Evolutionary conservation across 139 green algal genomes (phyloP).

Genomic region (Haematococcus lacustris): DNA sequence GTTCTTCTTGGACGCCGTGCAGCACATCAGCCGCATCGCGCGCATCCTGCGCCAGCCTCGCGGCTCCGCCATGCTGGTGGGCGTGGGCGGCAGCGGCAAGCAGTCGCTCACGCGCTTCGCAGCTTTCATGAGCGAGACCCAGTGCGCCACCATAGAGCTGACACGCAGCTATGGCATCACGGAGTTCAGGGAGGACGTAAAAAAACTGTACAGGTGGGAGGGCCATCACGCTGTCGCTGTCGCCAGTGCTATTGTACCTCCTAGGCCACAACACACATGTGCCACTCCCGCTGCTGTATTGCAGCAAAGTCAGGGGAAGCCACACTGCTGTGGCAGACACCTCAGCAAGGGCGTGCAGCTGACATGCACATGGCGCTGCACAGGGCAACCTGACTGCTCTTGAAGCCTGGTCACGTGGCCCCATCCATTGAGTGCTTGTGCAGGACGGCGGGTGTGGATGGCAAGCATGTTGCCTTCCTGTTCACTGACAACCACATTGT

Average conservation of each 20-base stretch:
- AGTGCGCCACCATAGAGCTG: constrained; percentile 58
- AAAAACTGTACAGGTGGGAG: constrained; percentile 59
- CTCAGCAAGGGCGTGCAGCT: no score
- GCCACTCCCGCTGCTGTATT: no score
- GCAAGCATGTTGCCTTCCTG: constrained; percentile 58
- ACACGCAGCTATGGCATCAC: constrained; percentile 52
- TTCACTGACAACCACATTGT: constrained; percentile 75
- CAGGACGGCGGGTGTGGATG: constrained; percentile 58
- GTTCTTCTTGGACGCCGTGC: constrained; percentile 76
- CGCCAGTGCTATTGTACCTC: no score
- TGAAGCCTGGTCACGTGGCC: no score
- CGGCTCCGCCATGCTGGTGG: constrained; percentile 61
- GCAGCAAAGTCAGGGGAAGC: no score
- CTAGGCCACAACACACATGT: no score
- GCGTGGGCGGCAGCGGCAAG: constrained; percentile 73
- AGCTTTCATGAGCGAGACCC: constrained; percentile 41
- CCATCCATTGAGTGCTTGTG: no score
- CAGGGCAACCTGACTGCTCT: no score
- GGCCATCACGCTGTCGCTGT: no score
- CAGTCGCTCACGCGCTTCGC: constrained; percentile 73
- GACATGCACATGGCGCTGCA: no score
- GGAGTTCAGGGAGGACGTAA: constrained; percentile 77
- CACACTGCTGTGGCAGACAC: no score
- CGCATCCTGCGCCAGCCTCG: constrained; percentile 64
- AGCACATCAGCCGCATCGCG: constrained; percentile 60